A percentile compares a stretch with the other conserved stretches of the same genome.
phyloP scores from a whole-genome alignment of 495 filamentous ascomycete genomes.

The Sordaria brevicollis region DNA sequence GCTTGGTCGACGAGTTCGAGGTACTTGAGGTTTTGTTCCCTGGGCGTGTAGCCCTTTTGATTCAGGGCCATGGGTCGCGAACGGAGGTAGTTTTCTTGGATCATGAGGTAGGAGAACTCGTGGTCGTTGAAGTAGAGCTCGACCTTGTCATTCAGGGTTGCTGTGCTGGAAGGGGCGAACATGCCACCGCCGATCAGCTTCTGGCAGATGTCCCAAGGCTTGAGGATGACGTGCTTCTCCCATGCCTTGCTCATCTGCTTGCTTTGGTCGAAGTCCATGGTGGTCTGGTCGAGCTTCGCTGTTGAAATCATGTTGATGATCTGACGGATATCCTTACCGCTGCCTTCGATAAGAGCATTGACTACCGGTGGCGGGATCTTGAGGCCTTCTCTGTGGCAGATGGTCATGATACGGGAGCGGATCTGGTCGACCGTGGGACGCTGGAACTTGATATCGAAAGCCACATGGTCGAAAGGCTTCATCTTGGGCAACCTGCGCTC shows the following conservation, averaged over 20 bases:
- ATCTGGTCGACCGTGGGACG: constrained; percentile 85
- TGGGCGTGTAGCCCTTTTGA: constrained; percentile 40
- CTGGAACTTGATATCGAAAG: constrained; percentile 75
- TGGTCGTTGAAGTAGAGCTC: constrained; percentile 99
- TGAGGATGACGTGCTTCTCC: constrained; percentile 94
- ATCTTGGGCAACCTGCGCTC: constrained; percentile 89
- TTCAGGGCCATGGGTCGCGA: constrained; percentile 59
- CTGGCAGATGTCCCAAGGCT: constrained; percentile 94
- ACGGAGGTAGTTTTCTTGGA: constrained; percentile 93
- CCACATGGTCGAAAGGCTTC: constrained; percentile 87
- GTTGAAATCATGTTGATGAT: constrained; percentile 98
- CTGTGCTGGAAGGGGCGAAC: constrained; percentile 69
- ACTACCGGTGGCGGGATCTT: constrained; percentile 81
- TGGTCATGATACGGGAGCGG: constrained; percentile 80
- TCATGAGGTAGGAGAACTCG: constrained; percentile 92
- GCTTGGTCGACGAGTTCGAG: constrained; percentile 80
- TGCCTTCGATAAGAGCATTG: constrained; percentile 90
- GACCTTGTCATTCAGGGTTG: constrained; percentile 90
- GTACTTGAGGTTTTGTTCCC: constrained; percentile 62
- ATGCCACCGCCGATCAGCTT: constrained; percentile 84
- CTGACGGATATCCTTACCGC: constrained; percentile 88
- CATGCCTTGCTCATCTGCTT: constrained; percentile 93
- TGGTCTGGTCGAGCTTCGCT: constrained; percentile 71
- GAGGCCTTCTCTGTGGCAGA: constrained; percentile 83
- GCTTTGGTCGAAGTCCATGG: constrained; percentile 70